Base-by-base conservation (phyloP, 75 land plant species). In the Adiantum capillusveneris region DNA sequence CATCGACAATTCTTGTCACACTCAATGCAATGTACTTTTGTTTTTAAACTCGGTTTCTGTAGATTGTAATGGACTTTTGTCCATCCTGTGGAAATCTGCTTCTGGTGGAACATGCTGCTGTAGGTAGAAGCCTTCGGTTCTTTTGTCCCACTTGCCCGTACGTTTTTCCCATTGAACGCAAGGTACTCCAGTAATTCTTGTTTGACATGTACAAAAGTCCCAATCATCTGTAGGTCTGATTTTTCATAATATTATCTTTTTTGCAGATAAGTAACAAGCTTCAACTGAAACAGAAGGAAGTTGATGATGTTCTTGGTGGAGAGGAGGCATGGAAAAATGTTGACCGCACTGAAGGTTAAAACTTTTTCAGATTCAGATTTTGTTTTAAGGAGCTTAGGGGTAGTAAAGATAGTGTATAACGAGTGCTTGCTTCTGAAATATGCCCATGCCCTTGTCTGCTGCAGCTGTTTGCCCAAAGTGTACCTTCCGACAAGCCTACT, bases 61-160 rank as follows among this genome's bases (percentile, higher is more conserved):
- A n/a, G n/a, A n/a, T n/a, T n/a, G n/a, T 34, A 34, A 81, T 85
- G 88, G 88, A 85, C 44, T 85, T 85, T 60, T 85, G 88, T 54
- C 84, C 88, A 25, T 71, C 76, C 25, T 85, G 88, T 41, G 84
- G 73, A 25, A 81, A 57, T 12, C 46, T 85, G 57, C 52, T 85
- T 56, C 70, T 72, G 30, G 74, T 70, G 44, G 84, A 85, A 55
- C 54, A 75, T 37, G 66, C 84, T 11, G 14, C 62, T 39, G 48
- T 43, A 43, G 79, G 74, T 0, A 62, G 69, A 0, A 53, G 65
- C 6, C 58, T 74, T 1, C 73, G 88, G 29, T 69, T 73, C 48
- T 75, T 64, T 76, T 85, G 88, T 68, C 84, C 84, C 20, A 67
- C 79, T n/a, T 85, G 88, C 56, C 81, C 88, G 0, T 85, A 85